Evolutionary conservation across 2,329 filamentous ascomycete species (phyloP), one percentile per base, ranked within the genome.

Genomic region (Diaporthe sp.): DNA sequence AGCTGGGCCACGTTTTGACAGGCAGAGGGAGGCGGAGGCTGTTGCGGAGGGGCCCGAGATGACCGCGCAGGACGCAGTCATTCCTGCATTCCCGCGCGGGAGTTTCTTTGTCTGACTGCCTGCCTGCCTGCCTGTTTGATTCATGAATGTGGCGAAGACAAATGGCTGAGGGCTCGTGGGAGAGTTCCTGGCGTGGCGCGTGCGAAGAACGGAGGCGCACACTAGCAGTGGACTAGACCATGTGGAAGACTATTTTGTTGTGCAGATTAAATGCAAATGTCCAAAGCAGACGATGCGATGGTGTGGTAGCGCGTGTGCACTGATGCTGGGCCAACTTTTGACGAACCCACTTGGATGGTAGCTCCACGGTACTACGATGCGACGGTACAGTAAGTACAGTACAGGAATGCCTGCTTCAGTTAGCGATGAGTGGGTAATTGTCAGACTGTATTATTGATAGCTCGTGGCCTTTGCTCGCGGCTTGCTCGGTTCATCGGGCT

Each of bases 281-380:
- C 61, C 61, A 65, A 19, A 42, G 61, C 42, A 13, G 42, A 46
- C 61, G 65, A 69, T 55, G 65, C 31, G 49, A 55, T 53, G n/a
- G n/a, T 69, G 65, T 55, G 65, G 49, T 55, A 69, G 65, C 65
- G 49, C n/a, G 22, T 22, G 65, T 69, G 65, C 65, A 69, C 65
- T 69, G 49, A 55, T 69, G 65, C 34, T 28, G 65, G 65, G 10
- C 42, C 65, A 28, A 53, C 34, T 55, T 55, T 69, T 69, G 49
- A 31, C 34, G 65, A 69, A 55, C 65, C 65, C 65, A 69, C 65
- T 69, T 69, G 65, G 65, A 69, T 69, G 65, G 65, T 69, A 69
- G 65, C 65, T 55, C 65, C 49, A 69, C 34, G 15, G 37, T 39
- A 59, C 57, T 25, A 61, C 37, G 37, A 59, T 59, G 57, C 31